phyloP scores from a whole-genome alignment of 2,329 filamentous ascomycete genomes.

The Colletotrichum kahawae region DNA sequence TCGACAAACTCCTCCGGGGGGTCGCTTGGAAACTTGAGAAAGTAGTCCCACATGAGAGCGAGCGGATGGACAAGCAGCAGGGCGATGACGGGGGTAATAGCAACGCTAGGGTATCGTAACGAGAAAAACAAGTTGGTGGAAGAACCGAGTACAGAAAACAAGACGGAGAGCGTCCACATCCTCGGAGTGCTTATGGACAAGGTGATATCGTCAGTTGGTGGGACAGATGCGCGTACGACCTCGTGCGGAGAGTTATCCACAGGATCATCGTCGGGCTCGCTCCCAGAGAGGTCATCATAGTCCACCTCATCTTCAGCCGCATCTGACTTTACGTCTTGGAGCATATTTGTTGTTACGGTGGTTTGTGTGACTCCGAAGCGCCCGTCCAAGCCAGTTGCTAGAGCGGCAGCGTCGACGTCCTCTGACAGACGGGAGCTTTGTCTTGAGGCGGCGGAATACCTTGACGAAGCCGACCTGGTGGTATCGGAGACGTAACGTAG shows the following conservation, averaged over 20 bases:
- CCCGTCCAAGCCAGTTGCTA: constrained; percentile 59
- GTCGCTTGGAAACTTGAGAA: constrained; percentile 56
- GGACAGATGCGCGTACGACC: constrained; percentile 80
- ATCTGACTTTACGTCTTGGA: constrained; percentile 39
- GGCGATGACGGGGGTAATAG: constrained; percentile 88
- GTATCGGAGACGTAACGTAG: constrained; percentile 39
- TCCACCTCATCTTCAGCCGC: constrained; percentile 24
- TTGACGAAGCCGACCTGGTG: constrained; percentile 31
- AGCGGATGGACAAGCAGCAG: constrained; percentile 84
- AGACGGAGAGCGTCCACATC: constrained; percentile 82
- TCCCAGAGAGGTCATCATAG: constrained; percentile 35
- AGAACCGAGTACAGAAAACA: constrained; percentile 82
- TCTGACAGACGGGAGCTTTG: constrained; percentile 47
- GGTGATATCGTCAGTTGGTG: constrained; percentile 74
- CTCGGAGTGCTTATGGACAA: constrained; percentile 88
- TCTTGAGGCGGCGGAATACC: constrained; percentile 34
- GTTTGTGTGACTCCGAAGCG: constrained; percentile 57
- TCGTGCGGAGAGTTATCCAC: constrained; percentile 77
- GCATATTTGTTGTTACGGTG: constrained; percentile 48
- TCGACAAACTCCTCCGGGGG: constrained; percentile 42
- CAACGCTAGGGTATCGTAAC: constrained; percentile 86
- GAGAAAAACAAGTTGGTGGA: constrained; percentile 90
- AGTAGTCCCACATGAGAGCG: constrained; percentile 77
- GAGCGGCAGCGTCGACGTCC: constrained; percentile 54
- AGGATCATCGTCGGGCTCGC: constrained; percentile 52